Evolutionary conservation across 2,329 filamentous ascomycete genomes (phyloP).

Genomic region (Fusarium sp.): DNA sequence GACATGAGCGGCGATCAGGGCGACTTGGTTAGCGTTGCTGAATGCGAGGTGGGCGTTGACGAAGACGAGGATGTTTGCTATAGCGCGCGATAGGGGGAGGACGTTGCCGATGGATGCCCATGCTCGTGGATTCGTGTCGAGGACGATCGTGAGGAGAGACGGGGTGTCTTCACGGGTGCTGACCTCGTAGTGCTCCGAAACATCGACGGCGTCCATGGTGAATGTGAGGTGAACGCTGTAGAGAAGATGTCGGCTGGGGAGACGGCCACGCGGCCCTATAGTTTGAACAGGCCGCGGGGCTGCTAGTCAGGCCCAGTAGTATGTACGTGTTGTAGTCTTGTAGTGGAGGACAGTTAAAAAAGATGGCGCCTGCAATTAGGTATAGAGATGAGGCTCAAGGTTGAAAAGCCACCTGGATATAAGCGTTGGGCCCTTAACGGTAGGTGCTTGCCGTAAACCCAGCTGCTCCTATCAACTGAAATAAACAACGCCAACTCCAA

Average conservation of each 20-base stretch:
- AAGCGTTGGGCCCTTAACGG: slow-evolving; percentile 15
- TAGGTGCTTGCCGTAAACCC: slow-evolving; percentile 8
- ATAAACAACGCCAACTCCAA: slow-evolving; percentile 13
- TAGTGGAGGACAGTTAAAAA: not conserved
- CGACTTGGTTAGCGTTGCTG: slow-evolving; percentile 93
- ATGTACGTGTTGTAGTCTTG: not conserved
- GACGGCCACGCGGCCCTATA: slow-evolving; percentile 54
- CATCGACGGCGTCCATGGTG: slow-evolving; percentile 69
- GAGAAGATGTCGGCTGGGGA: slow-evolving; percentile 31
- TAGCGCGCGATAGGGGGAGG: slow-evolving; percentile 84
- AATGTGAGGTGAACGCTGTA: slow-evolving; percentile 34
- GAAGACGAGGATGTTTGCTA: slow-evolving; percentile 93
- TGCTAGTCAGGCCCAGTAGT: not conserved
- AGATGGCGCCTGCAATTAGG: not conserved
- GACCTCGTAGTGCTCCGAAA: slow-evolving; percentile 73
- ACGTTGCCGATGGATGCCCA: slow-evolving; percentile 84
- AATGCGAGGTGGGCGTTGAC: slow-evolving; percentile 96
- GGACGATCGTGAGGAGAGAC: slow-evolving; percentile 88
- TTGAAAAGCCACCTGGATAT: slow-evolving; percentile 16
- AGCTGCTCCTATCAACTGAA: not conserved
- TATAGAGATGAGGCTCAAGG: slow-evolving; percentile 23
- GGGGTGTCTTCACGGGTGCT: slow-evolving; percentile 72
- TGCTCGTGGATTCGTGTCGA: slow-evolving; percentile 97
- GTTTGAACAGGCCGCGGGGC: not conserved
- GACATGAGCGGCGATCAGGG: slow-evolving; percentile 90